A percentile compares a stretch with the other conserved stretches of the same genome.
Conservation (phyloP, 495 filamentous ascomycete genomes). For the Physcia stellaris region DNA sequence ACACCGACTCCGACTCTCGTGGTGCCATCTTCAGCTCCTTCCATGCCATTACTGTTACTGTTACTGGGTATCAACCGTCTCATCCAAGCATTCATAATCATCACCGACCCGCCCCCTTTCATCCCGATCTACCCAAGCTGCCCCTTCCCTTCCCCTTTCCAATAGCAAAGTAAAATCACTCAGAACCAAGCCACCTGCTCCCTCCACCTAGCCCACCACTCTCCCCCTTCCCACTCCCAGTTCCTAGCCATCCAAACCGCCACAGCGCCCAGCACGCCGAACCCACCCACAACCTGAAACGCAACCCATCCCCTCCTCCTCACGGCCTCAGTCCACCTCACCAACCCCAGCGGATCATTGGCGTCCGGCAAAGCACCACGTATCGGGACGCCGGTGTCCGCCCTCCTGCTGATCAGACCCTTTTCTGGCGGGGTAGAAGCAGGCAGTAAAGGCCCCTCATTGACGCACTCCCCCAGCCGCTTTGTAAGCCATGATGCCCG, state of each 20-base stretch:
- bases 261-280: constrained; percentile 62
- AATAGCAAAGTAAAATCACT: too few species aligned
- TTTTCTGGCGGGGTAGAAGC: constrained; percentile 13
- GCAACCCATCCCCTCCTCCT: constrained; percentile 51
- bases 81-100: too few species aligned
- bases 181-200: too few species aligned
- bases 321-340: constrained; percentile 56
- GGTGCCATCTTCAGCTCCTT: too few species aligned
- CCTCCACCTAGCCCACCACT: too few species aligned
- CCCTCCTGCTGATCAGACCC: background rate
- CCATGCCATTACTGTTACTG: too few species aligned
- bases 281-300: constrained; percentile 64
- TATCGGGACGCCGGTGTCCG: background rate
- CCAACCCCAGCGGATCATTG: constrained; percentile 64
- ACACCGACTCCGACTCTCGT: too few species aligned
- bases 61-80: too few species aligned
- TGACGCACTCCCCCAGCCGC: constrained; percentile 56
- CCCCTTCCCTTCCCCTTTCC: too few species aligned
- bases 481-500: constrained; percentile 69
- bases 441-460: constrained; percentile 55
- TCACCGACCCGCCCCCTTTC: too few species aligned
- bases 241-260: constrained; percentile 46
- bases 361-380: constrained; percentile 26
- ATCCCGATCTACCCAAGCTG: too few species aligned
- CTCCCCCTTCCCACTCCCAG: too few species aligned